phyloP scores from a whole-genome alignment of 2,329 filamentous ascomycete genomes.

The Cordyceps javanica region DNA sequence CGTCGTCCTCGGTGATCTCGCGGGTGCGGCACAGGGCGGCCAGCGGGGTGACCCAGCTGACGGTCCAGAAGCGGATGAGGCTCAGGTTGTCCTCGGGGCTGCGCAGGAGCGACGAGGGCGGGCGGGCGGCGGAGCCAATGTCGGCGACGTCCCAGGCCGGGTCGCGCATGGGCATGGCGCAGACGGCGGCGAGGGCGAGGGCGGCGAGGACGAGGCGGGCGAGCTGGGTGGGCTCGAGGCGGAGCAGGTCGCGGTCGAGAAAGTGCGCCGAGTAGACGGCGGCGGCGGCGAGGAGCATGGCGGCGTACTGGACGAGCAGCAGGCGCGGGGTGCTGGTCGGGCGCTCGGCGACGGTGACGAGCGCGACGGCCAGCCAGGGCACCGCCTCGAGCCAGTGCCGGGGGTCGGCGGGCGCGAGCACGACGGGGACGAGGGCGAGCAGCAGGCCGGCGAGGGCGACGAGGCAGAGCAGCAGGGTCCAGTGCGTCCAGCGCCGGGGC shows the following conservation, averaged over 20 bases:
- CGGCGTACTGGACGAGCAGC: slow-evolving; percentile 32
- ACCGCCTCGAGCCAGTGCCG: slow-evolving; percentile 28
- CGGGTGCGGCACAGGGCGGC: slow-evolving; percentile 58
- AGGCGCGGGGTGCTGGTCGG: slow-evolving; percentile 37
- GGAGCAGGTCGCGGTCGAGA: slow-evolving; percentile 19
- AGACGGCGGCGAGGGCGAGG: slow-evolving; percentile 25
- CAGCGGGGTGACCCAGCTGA: slow-evolving; percentile 75
- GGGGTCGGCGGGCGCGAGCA: slow-evolving; percentile 23
- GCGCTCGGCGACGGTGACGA: slow-evolving; percentile 32
- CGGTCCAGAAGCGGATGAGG: slow-evolving; percentile 77
- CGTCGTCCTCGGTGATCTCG: slow-evolving; percentile 70
- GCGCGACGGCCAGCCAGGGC: slow-evolving; percentile 32
- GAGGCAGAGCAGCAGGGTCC: slow-evolving; percentile 30
- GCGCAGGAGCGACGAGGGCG: slow-evolving; percentile 42
- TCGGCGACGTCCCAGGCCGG: slow-evolving; percentile 27
- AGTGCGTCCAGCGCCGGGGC: slow-evolving; percentile 31
- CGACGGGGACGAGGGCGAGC: slow-evolving; percentile 28
- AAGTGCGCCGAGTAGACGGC: slow-evolving; percentile 26
- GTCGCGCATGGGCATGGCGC: slow-evolving; percentile 32
- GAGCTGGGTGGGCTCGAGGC: slow-evolving; percentile 20
- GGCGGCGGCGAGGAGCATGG: slow-evolving; percentile 27
- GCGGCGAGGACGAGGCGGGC: slow-evolving; percentile 19
- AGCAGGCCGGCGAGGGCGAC: slow-evolving; percentile 2
- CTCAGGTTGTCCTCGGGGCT: slow-evolving; percentile 72
- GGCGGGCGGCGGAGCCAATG: slow-evolving; percentile 23